Conservation (phyloP, 257 asterid species). For the Mentha longifolia region DNA sequence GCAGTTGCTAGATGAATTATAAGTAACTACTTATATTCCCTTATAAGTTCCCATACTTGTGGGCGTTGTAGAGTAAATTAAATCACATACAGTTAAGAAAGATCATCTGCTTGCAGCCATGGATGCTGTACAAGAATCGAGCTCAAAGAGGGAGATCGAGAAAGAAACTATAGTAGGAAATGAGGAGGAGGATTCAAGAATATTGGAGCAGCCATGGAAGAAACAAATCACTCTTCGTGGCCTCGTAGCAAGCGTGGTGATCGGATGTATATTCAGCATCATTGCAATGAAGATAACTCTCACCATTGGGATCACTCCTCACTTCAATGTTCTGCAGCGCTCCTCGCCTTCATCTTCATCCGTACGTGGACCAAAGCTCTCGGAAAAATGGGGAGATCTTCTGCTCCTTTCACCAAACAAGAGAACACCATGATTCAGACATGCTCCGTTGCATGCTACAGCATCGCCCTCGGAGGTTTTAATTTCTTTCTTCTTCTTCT, state of each 20-base stretch:
- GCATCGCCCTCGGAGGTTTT: conserved; percentile 72
- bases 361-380: conserved; percentile 58
- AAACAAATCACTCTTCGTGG: conserved; percentile 66
- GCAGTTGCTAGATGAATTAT: not conserved
- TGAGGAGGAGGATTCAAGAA: conserved; percentile 29
- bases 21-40: not conserved
- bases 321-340: conserved; percentile 88
- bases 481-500: not conserved
- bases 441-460: conserved; percentile 80
- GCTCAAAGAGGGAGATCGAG: not conserved
- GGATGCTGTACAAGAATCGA: not conserved
- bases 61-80: not conserved
- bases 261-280: conserved; percentile 67
- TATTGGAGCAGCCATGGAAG: conserved; percentile 52
- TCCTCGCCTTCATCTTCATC: conserved; percentile 60
- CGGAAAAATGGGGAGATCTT: conserved; percentile 46
- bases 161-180: not conserved
- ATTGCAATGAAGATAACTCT: conserved; percentile 74
- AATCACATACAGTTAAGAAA: too few species aligned
- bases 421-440: conserved; percentile 87
- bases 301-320: conserved; percentile 74
- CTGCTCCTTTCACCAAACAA: conserved; percentile 70
- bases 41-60: not conserved
- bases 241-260: conserved; percentile 52
- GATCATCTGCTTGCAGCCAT: not conserved